Evolutionary conservation across 177 flowering plant genomes (phyloP), one percentile per base, ranked within the genome.

Genomic region (Vitis hybrid): DNA sequence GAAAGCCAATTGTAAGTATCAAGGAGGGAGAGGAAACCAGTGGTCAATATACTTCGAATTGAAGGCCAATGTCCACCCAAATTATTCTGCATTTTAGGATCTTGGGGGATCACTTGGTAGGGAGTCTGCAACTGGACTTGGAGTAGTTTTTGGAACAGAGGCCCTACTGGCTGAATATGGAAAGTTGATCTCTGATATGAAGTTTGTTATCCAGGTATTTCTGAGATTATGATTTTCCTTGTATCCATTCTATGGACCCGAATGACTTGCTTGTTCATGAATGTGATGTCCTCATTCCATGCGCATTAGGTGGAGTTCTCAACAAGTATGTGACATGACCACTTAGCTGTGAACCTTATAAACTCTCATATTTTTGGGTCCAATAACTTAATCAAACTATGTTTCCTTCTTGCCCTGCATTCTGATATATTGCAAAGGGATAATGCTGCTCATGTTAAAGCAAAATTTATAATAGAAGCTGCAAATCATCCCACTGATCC

Each of bases 401-500:
- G 29, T 26, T 26, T 26, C 29, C 29, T 26, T 26, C 29, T 26
- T 26, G 29, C 0, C 29, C 29, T 26, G 29, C 29, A 2, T 26
- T 26, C 29, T 26, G 29, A 26, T 26, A 0, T 26, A 0, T 26
- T 26, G 29, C 3, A 26, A 72, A 91, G 97, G 85, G 93, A 88
- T 51, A 91, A 91, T 79, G 93, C 93, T 57, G 84, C 80, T 51
- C 80, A 80, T 75, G 92, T 91, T 75, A 91, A 75, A 74, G 93
- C 93, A 45, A 91, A 85, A 70, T 91, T 84, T 81, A 82, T 91
- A n/a, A 75, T 91, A 19, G 93, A 91, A 79, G 93, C 89, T 62
- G 97, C 97, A 59, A 89, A 91, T 74, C 97, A 91, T 73, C 97
- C 93, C 26, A 85, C 90, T 50, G 93, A 91, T 79, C 93, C 92